Base-by-base conservation (phyloP, 23 red algal genomes). In the Agarophyton chilense region DNA sequence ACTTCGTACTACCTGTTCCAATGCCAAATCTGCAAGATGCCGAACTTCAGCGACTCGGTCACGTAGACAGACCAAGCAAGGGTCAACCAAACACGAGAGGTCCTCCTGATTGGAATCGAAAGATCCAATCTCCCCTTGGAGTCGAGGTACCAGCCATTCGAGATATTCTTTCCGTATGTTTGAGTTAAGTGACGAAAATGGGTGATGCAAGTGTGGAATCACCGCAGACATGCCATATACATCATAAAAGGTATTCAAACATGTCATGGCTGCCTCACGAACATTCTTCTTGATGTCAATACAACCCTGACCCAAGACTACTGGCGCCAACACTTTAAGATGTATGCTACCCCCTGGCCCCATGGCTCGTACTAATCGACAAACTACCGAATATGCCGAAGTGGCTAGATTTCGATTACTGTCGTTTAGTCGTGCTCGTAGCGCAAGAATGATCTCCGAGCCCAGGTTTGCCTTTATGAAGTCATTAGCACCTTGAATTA, bases 391-490 rank as follows among this genome's bases (percentile, higher is more conserved):
- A 33, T 86, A 90, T 11, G 86, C 94, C 78, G 74, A 49, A 18
- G 87, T 87, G 29, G 94, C 94, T 5, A 96, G 40, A 55, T 96
- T 96, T 33, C 86, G 72, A 81, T 96, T 96, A 52, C 88, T 96
- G 79, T 96, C 94, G 36, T 79, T 88, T 2, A 90, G 75, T 41
- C 94, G 72, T 13, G 66, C 89, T 44, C 89, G 75, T 11, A 96
- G 33, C 13, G 85, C 94, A 50, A 61, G n/a, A 58, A 96, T 68
- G 60, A 96, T 85, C 35, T 80, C 81, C 21, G 39, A 61, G 26
- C 87, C 78, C 7, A 94, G 42, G 77, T 94, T 83, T 38, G 92
- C 83, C 79, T 87, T 90, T 18, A 94, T 51, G 55, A 65, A 82
- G 22, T 72, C 64, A 28, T 82, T 73, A 36, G 82, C 85, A 29